Conservation (phyloP, 2,329 filamentous ascomycete genomes). For the Sclerotiophoma versabilis region DNA sequence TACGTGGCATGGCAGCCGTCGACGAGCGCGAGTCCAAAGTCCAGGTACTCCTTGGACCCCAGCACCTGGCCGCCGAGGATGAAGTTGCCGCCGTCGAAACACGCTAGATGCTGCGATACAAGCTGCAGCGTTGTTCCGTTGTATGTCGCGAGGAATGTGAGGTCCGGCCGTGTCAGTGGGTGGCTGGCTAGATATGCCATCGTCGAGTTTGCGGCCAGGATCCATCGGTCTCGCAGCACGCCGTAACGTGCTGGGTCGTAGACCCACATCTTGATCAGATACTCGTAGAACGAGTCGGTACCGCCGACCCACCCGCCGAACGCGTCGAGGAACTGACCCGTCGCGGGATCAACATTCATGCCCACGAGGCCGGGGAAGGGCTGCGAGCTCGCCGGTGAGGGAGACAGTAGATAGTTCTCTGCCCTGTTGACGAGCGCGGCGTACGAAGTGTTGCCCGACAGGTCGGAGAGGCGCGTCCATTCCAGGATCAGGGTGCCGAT, state of each 20-base stretch:
- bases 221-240: constrained; percentile 74
- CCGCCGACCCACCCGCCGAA: constrained; percentile 79
- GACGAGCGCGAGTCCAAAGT: constrained; percentile 77
- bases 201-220: constrained; percentile 75
- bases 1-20: constrained; percentile 79
- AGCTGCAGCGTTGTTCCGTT: constrained; percentile 52
- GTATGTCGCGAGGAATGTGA: constrained; percentile 74
- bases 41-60: constrained; percentile 68
- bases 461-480: constrained; percentile 80
- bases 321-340: constrained; percentile 71
- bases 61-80: constrained; percentile 80
- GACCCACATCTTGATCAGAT: constrained; percentile 89
- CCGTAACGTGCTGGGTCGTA: constrained; percentile 73
- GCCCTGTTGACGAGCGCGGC: constrained; percentile 70
- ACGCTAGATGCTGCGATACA: constrained; percentile 66
- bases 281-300: constrained; percentile 85
- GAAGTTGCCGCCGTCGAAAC: constrained; percentile 86
- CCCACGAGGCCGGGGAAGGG: constrained; percentile 82
- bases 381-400: constrained; percentile 67
- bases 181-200: constrained; percentile 75
- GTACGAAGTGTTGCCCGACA: constrained; percentile 73
- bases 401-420: constrained; percentile 73
- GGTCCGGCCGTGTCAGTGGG: constrained; percentile 69
- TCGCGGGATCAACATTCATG: constrained; percentile 67
- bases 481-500: constrained; percentile 82